A percentile compares a stretch with the other conserved stretches of the same genome.
phyloP scores from a whole-genome alignment of 1,139 yeast genomes.

The Protomyces macrosporus region DNA sequence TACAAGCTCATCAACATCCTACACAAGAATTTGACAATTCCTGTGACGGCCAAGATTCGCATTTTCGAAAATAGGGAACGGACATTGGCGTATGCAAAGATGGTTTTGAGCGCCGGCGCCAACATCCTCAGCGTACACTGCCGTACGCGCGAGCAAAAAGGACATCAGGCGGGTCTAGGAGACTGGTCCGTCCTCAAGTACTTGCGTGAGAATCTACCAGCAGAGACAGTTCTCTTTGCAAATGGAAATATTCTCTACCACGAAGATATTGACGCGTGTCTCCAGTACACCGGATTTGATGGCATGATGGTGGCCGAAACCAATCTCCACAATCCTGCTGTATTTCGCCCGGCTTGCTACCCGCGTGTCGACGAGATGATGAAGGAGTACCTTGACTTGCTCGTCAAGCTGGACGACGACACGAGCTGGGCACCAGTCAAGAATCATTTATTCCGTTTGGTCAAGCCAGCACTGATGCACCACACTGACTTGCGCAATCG shows the following conservation, averaged over 20 bases:
- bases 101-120: conserved; percentile 93
- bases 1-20: conserved; percentile 62
- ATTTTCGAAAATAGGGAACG: conserved; percentile 81
- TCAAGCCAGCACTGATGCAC: conserved; percentile 68
- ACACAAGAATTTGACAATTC: conserved; percentile 64
- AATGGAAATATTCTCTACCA: conserved; percentile 89
- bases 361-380: conserved; percentile 80
- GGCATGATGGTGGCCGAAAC: conserved; percentile 99
- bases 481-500: conserved; percentile 73
- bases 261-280: conserved; percentile 67
- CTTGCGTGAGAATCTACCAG: conserved; percentile 71
- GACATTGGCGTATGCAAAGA: conserved; percentile 77
- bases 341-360: conserved; percentile 54
- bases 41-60: conserved; percentile 94
- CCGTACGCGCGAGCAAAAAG: conserved; percentile 94
- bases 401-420: conserved; percentile 49
- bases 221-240: conserved; percentile 81
- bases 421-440: conserved; percentile 84
- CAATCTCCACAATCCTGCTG: conserved; percentile 86
- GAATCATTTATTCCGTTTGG: conserved; percentile 81
- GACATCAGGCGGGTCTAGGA: conserved; percentile 90
- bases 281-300: conserved; percentile 61
- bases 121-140: conserved; percentile 94
- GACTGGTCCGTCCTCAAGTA: conserved; percentile 79
- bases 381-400: conserved; percentile 84